Evolutionary conservation across 1,284 basidiomycete genomes (phyloP).

Genomic region (Uromyces viciae-fabae): DNA sequence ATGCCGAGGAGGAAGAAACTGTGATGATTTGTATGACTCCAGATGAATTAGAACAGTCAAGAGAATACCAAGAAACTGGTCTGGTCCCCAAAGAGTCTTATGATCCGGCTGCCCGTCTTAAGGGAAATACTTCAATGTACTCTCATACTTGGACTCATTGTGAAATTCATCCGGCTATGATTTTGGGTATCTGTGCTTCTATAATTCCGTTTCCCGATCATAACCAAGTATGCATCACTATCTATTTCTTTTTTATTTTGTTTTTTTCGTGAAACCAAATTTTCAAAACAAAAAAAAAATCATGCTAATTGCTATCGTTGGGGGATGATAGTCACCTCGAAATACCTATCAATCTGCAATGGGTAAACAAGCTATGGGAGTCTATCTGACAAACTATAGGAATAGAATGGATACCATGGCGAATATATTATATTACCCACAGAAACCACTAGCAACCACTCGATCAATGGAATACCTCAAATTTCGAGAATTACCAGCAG

Average conservation of each 20-base stretch:
- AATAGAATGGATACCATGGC: constrained; percentile 62
- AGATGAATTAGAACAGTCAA: constrained; percentile 83
- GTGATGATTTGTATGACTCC: constrained; percentile 99
- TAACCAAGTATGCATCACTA: constrained; percentile 71
- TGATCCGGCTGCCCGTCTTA: constrained; percentile 82
- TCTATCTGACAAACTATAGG: constrained; percentile 94
- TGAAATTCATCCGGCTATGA: constrained; percentile 99
- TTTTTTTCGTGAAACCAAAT: constrained; percentile 13
- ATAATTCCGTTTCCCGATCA: constrained; percentile 99
- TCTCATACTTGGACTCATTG: constrained; percentile 93
- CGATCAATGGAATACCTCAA: constrained; percentile 98
- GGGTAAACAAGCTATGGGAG: constrained; percentile 99
- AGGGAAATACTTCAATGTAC: constrained; percentile 65
- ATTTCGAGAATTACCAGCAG: constrained; percentile 94
- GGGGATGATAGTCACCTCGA: constrained; percentile 74
- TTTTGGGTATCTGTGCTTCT: constrained; percentile 93
- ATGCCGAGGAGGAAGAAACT: constrained; percentile 98
- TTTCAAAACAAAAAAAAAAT: not conserved
- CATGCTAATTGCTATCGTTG: not conserved
- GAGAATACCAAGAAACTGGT: constrained; percentile 59
- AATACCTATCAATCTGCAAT: constrained; percentile 99
- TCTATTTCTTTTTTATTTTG: not conserved
- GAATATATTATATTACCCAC: constrained; percentile 77
- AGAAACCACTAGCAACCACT: constrained; percentile 96
- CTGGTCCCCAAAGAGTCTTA: constrained; percentile 61